Conservation (phyloP, 2,329 filamentous ascomycete species). For the Colletotrichum limetticola region DNA sequence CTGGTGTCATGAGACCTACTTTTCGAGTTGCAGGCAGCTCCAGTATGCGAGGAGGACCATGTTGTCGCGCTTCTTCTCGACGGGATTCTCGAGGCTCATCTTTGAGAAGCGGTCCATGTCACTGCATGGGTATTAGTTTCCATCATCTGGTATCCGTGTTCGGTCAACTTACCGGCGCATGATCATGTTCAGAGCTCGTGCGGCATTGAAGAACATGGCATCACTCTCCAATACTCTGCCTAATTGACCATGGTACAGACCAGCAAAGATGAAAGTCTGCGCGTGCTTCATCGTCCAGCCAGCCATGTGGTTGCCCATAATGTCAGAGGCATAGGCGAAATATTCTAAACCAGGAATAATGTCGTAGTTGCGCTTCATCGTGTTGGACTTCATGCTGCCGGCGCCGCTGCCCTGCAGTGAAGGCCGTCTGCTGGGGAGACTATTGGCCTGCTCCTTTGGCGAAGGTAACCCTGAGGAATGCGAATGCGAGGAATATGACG, state of each 20-base stretch:
- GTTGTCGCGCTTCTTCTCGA: slow-evolving; percentile 65
- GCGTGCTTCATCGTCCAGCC: slow-evolving; percentile 85
- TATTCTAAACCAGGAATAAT: slow-evolving; percentile 90
- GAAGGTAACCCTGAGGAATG: slow-evolving; percentile 63
- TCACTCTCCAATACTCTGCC: slow-evolving; percentile 89
- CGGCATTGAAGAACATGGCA: slow-evolving; percentile 67
- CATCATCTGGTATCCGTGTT: neutral
- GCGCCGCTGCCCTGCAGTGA: slow-evolving; percentile 58
- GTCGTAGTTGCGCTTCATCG: slow-evolving; percentile 75
- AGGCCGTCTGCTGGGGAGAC: slow-evolving; percentile 56
- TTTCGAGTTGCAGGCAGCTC: slow-evolving; percentile 94
- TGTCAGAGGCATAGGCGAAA: slow-evolving; percentile 86
- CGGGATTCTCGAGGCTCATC: slow-evolving; percentile 49
- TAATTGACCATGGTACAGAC: slow-evolving; percentile 89
- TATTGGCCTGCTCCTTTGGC: slow-evolving; percentile 61
- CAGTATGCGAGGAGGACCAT: slow-evolving; percentile 83
- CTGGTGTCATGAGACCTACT: slow-evolving; percentile 56
- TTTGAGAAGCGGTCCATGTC: slow-evolving; percentile 60
- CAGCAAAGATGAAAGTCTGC: slow-evolving; percentile 85
- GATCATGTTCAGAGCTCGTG: slow-evolving; percentile 73
- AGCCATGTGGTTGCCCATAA: slow-evolving; percentile 83
- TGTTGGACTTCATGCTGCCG: slow-evolving; percentile 11
- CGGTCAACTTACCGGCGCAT: slow-evolving; percentile 73
- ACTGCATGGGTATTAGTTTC: slow-evolving; percentile 43
- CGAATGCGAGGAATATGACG: slow-evolving; percentile 53